A percentile compares a stretch with the other conserved stretches of the same genome.
Conservation (phyloP, 2,329 filamentous ascomycete genomes). For the Xenoacremonium recifei region DNA sequence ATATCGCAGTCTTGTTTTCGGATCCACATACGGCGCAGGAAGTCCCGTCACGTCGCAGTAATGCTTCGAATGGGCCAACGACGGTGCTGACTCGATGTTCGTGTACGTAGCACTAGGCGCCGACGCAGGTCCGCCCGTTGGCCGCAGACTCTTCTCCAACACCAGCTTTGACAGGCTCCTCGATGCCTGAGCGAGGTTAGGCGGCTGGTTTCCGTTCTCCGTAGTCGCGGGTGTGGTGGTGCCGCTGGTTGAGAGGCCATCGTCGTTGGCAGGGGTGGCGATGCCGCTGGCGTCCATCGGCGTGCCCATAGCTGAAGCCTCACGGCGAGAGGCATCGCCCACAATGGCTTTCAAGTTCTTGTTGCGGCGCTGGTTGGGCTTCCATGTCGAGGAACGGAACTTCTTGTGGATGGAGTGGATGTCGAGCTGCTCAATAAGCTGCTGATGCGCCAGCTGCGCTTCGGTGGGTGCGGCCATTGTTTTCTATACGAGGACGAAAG, state of each 20-base stretch:
- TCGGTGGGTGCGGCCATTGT: slow-evolving; percentile 65
- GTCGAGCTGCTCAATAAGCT: slow-evolving; percentile 87
- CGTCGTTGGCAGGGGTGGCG: slow-evolving; percentile 59
- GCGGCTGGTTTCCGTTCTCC: slow-evolving; percentile 42
- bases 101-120: slow-evolving; percentile 85
- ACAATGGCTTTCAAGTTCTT: slow-evolving; percentile 98
- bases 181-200: slow-evolving; percentile 86
- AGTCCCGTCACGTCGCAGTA: slow-evolving; percentile 97
- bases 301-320: slow-evolving; percentile 82
- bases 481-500: slow-evolving; percentile 24
- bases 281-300: slow-evolving; percentile 74
- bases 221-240: slow-evolving; percentile 54
- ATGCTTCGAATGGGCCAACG: slow-evolving; percentile 76
- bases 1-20: slow-evolving; percentile 90
- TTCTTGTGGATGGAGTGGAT: slow-evolving; percentile 82
- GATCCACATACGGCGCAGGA: slow-evolving; percentile 88
- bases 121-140: slow-evolving; percentile 23
- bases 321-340: slow-evolving; percentile 81
- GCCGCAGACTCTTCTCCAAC: slow-evolving; percentile 72
- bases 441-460: slow-evolving; percentile 76
- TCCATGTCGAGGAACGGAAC: slow-evolving; percentile 90
- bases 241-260: slow-evolving; percentile 56
- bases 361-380: slow-evolving; percentile 91
- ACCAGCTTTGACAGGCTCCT: slow-evolving; percentile 85
- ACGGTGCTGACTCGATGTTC: slow-evolving; percentile 93